phyloP scores from a whole-genome alignment of 2,329 filamentous ascomycete genomes.

The Thielaviopsis populi region DNA sequence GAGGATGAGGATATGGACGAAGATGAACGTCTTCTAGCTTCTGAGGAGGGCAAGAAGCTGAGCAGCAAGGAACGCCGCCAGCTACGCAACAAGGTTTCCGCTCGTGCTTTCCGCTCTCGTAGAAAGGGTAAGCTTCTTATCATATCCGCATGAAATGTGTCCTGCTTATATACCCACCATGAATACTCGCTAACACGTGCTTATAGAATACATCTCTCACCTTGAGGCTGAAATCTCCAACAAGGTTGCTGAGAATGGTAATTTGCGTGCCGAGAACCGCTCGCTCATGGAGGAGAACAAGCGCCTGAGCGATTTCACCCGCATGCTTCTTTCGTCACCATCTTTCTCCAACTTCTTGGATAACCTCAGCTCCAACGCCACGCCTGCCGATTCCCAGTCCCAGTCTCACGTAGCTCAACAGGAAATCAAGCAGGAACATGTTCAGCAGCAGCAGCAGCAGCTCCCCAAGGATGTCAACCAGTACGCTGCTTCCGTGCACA shows the following conservation, averaged over 20 bases:
- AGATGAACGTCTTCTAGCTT: constrained; percentile 84
- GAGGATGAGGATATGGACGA: constrained; percentile 98
- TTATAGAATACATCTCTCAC: constrained; percentile 83
- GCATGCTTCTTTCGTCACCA: constrained; percentile 64
- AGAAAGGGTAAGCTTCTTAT: constrained; percentile 64
- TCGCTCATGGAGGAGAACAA: constrained; percentile 74
- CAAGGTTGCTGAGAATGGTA: constrained; percentile 71
- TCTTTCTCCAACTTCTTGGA: constrained; percentile 73
- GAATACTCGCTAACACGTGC: constrained; percentile 32
- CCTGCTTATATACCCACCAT: not conserved
- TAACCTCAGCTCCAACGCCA: constrained; percentile 37
- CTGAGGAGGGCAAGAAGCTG: constrained; percentile 97
- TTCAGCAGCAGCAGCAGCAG: constrained; percentile 32
- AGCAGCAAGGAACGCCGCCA: constrained; percentile 93
- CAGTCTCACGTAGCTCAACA: constrained; percentile 24
- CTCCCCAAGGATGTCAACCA: constrained; percentile 53
- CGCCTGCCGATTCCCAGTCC: constrained; percentile 27
- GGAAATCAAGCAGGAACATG: constrained; percentile 20
- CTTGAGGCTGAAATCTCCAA: constrained; percentile 77
- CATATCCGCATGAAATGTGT: not conserved
- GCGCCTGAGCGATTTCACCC: constrained; percentile 61
- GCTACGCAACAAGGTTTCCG: constrained; percentile 97
- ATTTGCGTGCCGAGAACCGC: constrained; percentile 66
- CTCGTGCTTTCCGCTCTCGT: constrained; percentile 90
- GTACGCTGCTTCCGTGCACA: constrained; percentile 39